phyloP scores from a whole-genome alignment of 331 rosid species.

The Telfairia occidentalis region DNA sequence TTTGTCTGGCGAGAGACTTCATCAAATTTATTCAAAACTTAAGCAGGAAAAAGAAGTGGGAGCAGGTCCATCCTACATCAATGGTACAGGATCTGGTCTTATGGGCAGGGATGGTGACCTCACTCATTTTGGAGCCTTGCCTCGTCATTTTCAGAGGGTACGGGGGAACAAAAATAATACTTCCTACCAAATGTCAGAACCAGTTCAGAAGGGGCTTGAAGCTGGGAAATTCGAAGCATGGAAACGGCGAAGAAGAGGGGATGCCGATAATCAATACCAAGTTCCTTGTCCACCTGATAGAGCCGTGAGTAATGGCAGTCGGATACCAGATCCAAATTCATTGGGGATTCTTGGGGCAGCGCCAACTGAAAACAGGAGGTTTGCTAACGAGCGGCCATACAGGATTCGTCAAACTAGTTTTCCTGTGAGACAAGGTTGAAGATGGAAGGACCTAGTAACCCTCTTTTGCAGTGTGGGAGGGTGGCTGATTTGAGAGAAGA shows the following conservation, averaged over 20 bases:
- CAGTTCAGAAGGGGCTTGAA: conserved; percentile 39
- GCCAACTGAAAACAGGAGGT: conserved; percentile 62
- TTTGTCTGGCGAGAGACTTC: conserved; percentile 91
- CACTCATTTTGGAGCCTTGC: conserved; percentile 26
- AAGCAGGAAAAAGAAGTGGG: conserved; percentile 69
- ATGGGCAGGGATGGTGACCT: conserved; percentile 47
- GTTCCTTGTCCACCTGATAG: conserved; percentile 53
- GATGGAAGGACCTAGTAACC: conserved; percentile 36
- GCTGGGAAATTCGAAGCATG: conserved; percentile 72
- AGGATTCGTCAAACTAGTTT: conserved; percentile 52
- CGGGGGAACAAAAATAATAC: conserved; percentile 40
- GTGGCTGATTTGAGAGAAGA: conserved; percentile 34
- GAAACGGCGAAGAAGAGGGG: conserved; percentile 80
- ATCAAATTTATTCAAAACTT: conserved; percentile 83
- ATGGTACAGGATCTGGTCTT: conserved; percentile 47
- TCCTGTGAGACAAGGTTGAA: conserved; percentile 57
- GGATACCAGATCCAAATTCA: conserved; percentile 57
- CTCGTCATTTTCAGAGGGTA: conserved; percentile 40
- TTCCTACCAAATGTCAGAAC: conserved; percentile 40
- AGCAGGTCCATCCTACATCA: conserved; percentile 61
- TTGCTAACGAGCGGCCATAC: conserved; percentile 47
- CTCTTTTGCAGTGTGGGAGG: conserved; percentile 17
- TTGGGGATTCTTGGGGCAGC: conserved; percentile 97
- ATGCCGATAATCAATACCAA: conserved; percentile 49
- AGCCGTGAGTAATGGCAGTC: conserved; percentile 37